Percentiles rank a stretch among this genome's conserved stretches.
Evolutionary conservation across 345 rosid species (phyloP).

Genomic region (Arabidopsis arenosa): DNA sequence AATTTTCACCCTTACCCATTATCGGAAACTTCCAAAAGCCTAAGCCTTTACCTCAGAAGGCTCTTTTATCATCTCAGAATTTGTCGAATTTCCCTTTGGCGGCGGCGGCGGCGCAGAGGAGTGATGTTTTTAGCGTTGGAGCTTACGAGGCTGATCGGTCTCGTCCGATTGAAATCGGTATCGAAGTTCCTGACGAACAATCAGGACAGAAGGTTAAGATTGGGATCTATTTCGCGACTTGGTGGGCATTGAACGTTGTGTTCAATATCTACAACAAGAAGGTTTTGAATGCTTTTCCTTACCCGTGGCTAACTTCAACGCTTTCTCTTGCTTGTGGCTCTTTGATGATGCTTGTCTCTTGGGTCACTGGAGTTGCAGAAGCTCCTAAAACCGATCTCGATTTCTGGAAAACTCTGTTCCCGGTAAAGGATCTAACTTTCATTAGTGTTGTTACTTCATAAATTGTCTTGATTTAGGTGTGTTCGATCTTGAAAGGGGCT

Average conservation of each 20-base stretch:
- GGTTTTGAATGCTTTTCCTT: constrained; percentile 94
- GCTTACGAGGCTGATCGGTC: constrained; percentile 86
- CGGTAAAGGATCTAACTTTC: constrained; percentile 53
- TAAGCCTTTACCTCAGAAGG: constrained; percentile 43
- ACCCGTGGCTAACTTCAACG: constrained; percentile 95
- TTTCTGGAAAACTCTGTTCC: constrained; percentile 90
- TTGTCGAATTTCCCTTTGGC: constrained; percentile 37
- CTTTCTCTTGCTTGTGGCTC: constrained; percentile 95
- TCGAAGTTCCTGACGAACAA: constrained; percentile 50
- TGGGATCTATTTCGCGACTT: constrained; percentile 87
- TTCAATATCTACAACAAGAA: constrained; percentile 96
- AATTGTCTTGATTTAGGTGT: not conserved
- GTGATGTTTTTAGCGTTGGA: constrained; percentile 41
- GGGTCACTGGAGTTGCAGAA: constrained; percentile 79
- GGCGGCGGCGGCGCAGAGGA: constrained; percentile 37
- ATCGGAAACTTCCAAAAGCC: constrained; percentile 31
- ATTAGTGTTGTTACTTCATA: not conserved
- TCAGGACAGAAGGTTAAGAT: constrained; percentile 63
- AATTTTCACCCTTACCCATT: constrained; percentile 52
- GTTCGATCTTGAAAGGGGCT: not conserved
- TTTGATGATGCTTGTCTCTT: constrained; percentile 84
- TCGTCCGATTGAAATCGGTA: constrained; percentile 58
- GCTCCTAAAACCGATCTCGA: constrained; percentile 77
- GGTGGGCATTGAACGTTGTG: constrained; percentile 98
- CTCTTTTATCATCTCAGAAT: constrained; percentile 51